Evolutionary conservation across 768 basidiomycete genomes (phyloP).

Genomic region (Tulasnella sp.): DNA sequence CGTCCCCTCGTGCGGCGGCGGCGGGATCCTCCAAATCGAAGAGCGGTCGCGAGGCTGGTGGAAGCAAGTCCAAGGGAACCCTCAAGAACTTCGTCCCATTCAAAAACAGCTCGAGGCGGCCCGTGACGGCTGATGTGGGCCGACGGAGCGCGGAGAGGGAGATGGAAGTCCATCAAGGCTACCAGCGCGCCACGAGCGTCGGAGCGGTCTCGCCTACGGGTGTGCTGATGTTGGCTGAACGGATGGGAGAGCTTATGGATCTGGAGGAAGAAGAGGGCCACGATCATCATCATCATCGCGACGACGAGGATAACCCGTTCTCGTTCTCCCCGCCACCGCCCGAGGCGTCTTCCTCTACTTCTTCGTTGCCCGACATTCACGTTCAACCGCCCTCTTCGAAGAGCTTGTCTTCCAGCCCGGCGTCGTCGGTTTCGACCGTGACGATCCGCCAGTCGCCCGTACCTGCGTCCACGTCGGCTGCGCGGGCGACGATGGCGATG

Average conservation of each 20-base stretch:
- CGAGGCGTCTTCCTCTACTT: background rate
- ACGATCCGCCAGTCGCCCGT: background rate
- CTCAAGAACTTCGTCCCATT: background rate
- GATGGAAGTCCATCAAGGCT: background rate
- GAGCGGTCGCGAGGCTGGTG: background rate
- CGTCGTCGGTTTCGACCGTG: background rate
- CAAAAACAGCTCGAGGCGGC: background rate
- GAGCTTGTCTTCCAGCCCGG: background rate
- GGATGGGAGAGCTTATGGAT: conserved; percentile 5
- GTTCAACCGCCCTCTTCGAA: background rate
- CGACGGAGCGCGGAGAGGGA: background rate
- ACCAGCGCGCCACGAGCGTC: conserved; percentile 2
- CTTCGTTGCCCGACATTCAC: background rate
- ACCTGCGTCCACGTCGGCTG: background rate
- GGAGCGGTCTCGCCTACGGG: background rate
- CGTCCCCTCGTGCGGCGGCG: background rate
- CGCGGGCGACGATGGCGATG: background rate
- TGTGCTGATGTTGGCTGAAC: background rate
- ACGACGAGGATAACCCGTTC: background rate
- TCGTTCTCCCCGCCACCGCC: background rate
- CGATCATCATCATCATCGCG: no score
- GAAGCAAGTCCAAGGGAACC: background rate
- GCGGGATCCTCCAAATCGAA: background rate
- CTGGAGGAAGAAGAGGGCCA: background rate
- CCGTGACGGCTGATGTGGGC: background rate